phyloP scores from a whole-genome alignment of 2,329 filamentous ascomycete genomes.

The Xylariomycetidae sp. region DNA sequence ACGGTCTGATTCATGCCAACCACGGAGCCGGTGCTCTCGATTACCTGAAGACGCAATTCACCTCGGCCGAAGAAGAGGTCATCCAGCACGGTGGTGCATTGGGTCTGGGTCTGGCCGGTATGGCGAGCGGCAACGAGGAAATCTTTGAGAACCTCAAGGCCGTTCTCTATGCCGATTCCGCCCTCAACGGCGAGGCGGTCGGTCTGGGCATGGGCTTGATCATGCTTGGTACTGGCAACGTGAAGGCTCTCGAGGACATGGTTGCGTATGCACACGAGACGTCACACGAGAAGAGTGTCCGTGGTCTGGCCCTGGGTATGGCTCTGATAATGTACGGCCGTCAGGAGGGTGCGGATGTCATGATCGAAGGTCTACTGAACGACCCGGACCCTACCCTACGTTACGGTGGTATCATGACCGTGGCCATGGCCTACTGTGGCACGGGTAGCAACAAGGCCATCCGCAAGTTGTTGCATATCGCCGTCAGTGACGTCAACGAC shows the following conservation, averaged over 20 bases:
- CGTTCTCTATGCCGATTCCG: constrained; percentile 88
- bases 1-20: constrained; percentile 95
- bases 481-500: constrained; percentile 96
- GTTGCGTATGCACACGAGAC: constrained; percentile 97
- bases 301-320: constrained; percentile 92
- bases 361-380: constrained; percentile 87
- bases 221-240: constrained; percentile 97
- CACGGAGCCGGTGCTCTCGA: constrained; percentile 86
- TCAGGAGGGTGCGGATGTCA: constrained; percentile 88
- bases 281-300: constrained; percentile 97
- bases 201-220: constrained; percentile 95
- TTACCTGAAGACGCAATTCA: constrained; percentile 71
- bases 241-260: constrained; percentile 91
- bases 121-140: constrained; percentile 87
- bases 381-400: constrained; percentile 90
- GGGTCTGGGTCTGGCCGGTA: constrained; percentile 91
- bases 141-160: constrained; percentile 88
- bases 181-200: constrained; percentile 93
- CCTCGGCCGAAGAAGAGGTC: constrained; percentile 75
- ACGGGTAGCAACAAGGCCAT: constrained; percentile 99
- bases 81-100: constrained; percentile 95
- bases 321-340: constrained; percentile 96
- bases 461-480: constrained; percentile 87
- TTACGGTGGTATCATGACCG: constrained; percentile 98
- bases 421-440: constrained; percentile 93